These are phyloP conservation scores for Coemansia sp. DNA, from an alignment of 192 early-diverging fungal genomes.

Conservation along the genomic window DNA sequence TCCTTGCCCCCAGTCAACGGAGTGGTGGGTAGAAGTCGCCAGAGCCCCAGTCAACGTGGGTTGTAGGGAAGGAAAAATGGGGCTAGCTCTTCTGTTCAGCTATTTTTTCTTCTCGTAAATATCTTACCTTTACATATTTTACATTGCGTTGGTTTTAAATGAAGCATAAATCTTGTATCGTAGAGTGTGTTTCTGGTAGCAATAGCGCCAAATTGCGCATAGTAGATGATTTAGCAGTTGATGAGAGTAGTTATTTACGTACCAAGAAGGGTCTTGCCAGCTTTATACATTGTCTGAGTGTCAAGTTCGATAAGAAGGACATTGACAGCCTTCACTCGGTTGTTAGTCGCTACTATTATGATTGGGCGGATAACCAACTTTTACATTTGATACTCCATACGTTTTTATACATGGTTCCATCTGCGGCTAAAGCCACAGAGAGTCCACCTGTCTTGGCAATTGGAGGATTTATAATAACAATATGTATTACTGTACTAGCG, in stretches of 20 bases:
- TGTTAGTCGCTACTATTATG: not conserved
- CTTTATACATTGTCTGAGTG: not conserved
- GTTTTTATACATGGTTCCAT: not conserved
- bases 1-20: not conserved
- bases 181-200: not conserved
- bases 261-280: not conserved
- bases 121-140: not conserved
- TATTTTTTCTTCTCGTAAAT: not conserved
- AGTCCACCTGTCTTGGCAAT: not conserved
- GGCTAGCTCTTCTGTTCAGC: not conserved
- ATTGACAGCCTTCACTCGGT: not conserved
- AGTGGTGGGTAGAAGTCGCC: not conserved
- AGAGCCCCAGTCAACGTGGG: not conserved
- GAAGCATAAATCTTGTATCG: not conserved
- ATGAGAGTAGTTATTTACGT: not conserved
- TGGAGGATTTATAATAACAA: not conserved
- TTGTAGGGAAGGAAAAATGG: not conserved
- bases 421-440: not conserved
- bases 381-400: not conserved
- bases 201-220: not conserved
- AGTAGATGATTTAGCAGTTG: not conserved
- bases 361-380: not conserved
- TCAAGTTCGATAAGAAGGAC: not conserved
- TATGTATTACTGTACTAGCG: not conserved
- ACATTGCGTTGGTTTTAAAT: not conserved